Percentiles rank a stretch among this genome's conserved stretches.
phyloP scores from a whole-genome alignment of 2,329 filamentous ascomycete species.

The Fusarium drepaniforme region DNA sequence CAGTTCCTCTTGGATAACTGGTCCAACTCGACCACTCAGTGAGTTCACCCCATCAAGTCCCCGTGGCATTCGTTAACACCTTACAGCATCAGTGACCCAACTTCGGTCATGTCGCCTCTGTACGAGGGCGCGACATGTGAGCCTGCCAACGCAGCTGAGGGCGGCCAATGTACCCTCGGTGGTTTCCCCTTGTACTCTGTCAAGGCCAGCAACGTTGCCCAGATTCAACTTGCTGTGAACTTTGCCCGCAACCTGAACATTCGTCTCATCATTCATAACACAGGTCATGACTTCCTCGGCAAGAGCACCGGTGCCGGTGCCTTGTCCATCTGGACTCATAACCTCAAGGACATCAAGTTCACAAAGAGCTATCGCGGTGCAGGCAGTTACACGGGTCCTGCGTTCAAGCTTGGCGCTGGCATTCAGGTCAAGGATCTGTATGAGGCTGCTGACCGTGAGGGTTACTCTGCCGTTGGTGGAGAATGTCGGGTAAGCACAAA shows the following conservation, averaged over 20 bases:
- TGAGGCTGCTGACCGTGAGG: slow-evolving; percentile 57
- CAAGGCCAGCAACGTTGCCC: slow-evolving; percentile 55
- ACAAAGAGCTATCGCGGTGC: slow-evolving; percentile 54
- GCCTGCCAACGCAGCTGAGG: slow-evolving; percentile 42
- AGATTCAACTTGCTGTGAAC: slow-evolving; percentile 61
- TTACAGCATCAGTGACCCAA: slow-evolving; percentile 48
- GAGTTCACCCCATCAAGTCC: neutral
- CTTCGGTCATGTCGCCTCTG: slow-evolving; percentile 55
- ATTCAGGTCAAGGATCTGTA: slow-evolving; percentile 62
- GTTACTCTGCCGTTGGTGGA: slow-evolving; percentile 65
- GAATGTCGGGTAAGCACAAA: slow-evolving; percentile 52
- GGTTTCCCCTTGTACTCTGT: slow-evolving; percentile 58
- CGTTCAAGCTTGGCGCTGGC: slow-evolving; percentile 66
- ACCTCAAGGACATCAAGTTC: slow-evolving; percentile 56
- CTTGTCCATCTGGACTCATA: slow-evolving; percentile 55
- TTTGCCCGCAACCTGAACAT: slow-evolving; percentile 61
- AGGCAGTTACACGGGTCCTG: slow-evolving; percentile 60
- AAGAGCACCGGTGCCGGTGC: slow-evolving; percentile 67
- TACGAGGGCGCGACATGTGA: slow-evolving; percentile 54
- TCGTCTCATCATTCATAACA: slow-evolving; percentile 62
- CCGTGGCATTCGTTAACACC: neutral
- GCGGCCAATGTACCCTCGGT: slow-evolving; percentile 53
- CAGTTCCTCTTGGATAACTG: neutral
- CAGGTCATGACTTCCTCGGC: slow-evolving; percentile 66
- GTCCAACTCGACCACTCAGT: slow-evolving; percentile 29